These are phyloP conservation scores for Serendipita sp. DNA, from an alignment of 768 basidiomycete genomes.

Conservation along the genomic window DNA sequence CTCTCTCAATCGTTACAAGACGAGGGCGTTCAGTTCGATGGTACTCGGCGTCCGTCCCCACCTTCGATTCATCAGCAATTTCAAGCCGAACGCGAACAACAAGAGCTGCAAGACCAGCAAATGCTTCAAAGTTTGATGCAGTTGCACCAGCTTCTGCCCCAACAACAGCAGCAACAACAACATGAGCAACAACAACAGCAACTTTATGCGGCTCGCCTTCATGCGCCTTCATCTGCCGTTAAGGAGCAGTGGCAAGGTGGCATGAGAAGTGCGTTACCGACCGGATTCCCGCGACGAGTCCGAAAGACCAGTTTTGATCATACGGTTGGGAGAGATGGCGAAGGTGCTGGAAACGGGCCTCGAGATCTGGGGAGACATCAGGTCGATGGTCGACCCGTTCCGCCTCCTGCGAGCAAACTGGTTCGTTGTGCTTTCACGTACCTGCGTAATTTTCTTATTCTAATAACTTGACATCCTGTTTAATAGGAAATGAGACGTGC, in stretches of 20 bases:
- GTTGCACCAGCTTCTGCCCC: constrained; percentile 11
- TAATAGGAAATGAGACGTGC: constrained; percentile 49
- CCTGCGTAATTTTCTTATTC: not conserved
- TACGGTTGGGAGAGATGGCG: constrained; percentile 61
- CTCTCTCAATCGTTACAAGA: not conserved
- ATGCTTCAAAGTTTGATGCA: not conserved
- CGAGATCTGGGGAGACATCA: constrained; percentile 38
- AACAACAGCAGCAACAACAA: not conserved
- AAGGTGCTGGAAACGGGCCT: constrained; percentile 11
- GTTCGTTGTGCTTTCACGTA: constrained; percentile 44
- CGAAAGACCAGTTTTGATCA: constrained; percentile 94
- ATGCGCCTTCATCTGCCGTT: not conserved
- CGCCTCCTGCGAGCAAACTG: constrained; percentile 23
- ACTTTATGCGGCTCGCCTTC: not conserved
- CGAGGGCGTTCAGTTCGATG: not conserved
- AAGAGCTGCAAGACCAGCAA: not conserved
- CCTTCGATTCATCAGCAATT: constrained; percentile 29
- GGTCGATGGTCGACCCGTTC: constrained; percentile 60
- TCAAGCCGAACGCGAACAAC: not conserved
- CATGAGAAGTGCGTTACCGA: not conserved
- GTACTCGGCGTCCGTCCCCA: constrained; percentile 16
- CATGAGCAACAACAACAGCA: too few species aligned
- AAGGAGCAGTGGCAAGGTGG: constrained; percentile 1
- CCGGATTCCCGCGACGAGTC: constrained; percentile 60
- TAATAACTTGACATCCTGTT: too few species aligned